Percentiles rank a stretch among this genome's conserved stretches.
Evolutionary conservation across 345 rosid genomes (phyloP).

Genomic region (Murraya koenigii): DNA sequence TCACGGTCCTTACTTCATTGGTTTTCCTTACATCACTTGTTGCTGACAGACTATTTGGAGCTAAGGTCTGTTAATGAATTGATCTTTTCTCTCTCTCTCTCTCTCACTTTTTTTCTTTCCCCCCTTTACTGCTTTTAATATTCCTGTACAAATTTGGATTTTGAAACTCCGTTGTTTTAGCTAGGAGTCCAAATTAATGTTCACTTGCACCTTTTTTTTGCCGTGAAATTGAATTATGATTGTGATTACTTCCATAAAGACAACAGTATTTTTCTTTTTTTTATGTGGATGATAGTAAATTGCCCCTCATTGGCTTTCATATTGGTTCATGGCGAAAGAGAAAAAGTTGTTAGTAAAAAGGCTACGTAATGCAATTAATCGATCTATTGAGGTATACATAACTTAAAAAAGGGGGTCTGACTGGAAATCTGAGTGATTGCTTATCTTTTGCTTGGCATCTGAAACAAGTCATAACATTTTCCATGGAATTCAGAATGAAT

Average conservation of each 20-base stretch:
- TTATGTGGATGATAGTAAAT: too few relatives aligned
- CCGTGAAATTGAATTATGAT: too few relatives aligned
- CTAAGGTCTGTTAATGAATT: constrained; percentile 46
- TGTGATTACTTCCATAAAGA: too few relatives aligned
- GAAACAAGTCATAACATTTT: too few relatives aligned
- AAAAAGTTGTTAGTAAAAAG: not conserved
- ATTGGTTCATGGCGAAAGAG: not conserved
- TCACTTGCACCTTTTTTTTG: too few relatives aligned
- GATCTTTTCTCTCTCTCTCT: not conserved
- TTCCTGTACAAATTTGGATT: not conserved
- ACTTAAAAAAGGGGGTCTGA: not conserved
- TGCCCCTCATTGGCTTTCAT: not conserved
- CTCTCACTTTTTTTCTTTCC: not conserved
- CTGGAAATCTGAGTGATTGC: not conserved
- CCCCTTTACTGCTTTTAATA: constrained; percentile 7
- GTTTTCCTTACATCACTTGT: constrained; percentile 52
- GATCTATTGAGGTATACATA: not conserved
- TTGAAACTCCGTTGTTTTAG: too few relatives aligned
- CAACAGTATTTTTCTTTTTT: too few relatives aligned
- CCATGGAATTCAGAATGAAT: not conserved
- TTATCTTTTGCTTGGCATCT: not conserved
- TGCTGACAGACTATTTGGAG: constrained; percentile 39
- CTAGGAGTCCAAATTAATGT: too few relatives aligned
- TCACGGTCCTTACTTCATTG: constrained; percentile 46
- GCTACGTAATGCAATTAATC: not conserved